These are phyloP conservation scores for Tylopilus rubrobrunneus DNA, from an alignment of 768 basidiomycete genomes.

Conservation along the genomic window DNA sequence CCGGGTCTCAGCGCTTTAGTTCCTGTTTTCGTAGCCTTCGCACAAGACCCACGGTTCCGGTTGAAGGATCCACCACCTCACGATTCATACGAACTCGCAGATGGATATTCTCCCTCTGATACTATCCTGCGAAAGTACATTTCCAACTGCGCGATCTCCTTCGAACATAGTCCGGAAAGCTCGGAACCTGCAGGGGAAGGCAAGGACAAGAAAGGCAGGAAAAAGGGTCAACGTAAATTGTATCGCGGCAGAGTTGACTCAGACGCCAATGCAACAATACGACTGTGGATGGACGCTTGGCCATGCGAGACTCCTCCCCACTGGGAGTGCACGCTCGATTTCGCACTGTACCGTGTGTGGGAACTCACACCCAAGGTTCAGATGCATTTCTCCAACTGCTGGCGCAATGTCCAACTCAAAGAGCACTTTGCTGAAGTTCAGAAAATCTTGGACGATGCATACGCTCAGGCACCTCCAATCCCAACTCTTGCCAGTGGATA, in stretches of 20 bases:
- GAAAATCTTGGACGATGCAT: neutral
- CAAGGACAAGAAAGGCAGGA: too few relatives aligned
- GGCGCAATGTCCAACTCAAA: constrained; percentile 12
- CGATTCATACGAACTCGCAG: too few relatives aligned
- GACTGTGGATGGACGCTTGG: constrained; percentile 9
- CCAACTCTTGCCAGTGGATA: constrained; percentile 4
- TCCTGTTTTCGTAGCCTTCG: too few relatives aligned
- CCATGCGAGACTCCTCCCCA: too few relatives aligned
- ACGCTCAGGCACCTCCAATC: neutral
- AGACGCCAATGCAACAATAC: constrained; percentile 3
- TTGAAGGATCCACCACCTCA: too few relatives aligned
- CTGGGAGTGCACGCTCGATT: constrained; percentile 1
- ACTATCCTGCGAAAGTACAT: neutral
- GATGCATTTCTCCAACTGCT: constrained; percentile 11
- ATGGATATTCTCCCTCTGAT: too few relatives aligned
- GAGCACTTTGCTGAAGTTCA: constrained; percentile 12
- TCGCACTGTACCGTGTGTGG: too few relatives aligned
- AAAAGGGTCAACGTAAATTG: neutral
- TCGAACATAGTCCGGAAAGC: too few relatives aligned
- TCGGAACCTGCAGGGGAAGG: too few relatives aligned
- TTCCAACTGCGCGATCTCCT: neutral
- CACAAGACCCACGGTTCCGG: too few relatives aligned
- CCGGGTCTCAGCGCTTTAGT: too few relatives aligned
- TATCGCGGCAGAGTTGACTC: constrained; percentile 3
- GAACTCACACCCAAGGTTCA: too few relatives aligned